phyloP scores from a whole-genome alignment of 1,284 basidiomycete genomes.

The Moesziomyces sp. region DNA sequence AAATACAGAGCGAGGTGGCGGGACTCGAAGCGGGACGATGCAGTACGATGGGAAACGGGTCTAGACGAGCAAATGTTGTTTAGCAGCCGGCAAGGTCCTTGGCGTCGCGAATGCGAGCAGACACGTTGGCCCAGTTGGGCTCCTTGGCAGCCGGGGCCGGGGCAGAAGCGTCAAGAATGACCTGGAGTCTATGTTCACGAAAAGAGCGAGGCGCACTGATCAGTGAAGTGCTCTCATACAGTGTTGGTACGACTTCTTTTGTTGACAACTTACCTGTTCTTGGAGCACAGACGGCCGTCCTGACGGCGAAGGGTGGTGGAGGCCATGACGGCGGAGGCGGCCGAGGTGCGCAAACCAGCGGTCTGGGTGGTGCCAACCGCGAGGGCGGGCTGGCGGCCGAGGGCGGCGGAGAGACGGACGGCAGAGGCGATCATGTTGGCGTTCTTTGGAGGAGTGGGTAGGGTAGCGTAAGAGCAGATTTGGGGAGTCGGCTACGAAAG shows the following conservation, averaged over 20 bases:
- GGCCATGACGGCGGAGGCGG: slow-evolving; percentile 26
- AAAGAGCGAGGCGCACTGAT: neutral
- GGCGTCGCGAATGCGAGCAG: slow-evolving; percentile 43
- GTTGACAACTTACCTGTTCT: slow-evolving; percentile 37
- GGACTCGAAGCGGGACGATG: neutral
- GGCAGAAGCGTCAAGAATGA: slow-evolving; percentile 32
- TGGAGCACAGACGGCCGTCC: slow-evolving; percentile 44
- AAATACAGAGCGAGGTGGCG: neutral
- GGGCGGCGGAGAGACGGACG: slow-evolving; percentile 46
- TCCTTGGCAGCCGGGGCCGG: slow-evolving; percentile 25
- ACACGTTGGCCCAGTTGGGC: slow-evolving; percentile 46
- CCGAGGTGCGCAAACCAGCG: slow-evolving; percentile 49
- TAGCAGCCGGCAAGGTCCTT: slow-evolving; percentile 48
- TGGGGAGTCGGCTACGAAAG: neutral
- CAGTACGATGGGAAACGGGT: neutral
- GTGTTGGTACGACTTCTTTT: too few relatives aligned
- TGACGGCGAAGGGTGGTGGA: slow-evolving; percentile 31
- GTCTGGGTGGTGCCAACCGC: slow-evolving; percentile 24
- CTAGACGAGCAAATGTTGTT: neutral
- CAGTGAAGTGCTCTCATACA: too few relatives aligned
- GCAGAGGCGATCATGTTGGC: slow-evolving; percentile 41
- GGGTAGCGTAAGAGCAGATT: neutral
- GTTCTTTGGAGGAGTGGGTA: slow-evolving; percentile 1
- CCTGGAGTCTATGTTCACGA: slow-evolving; percentile 23
- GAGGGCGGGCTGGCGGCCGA: slow-evolving; percentile 41